Percentiles rank a stretch among this genome's conserved stretches.
phyloP scores from a whole-genome alignment of 2,329 filamentous ascomycete species.

The Fusarium floridanum region DNA sequence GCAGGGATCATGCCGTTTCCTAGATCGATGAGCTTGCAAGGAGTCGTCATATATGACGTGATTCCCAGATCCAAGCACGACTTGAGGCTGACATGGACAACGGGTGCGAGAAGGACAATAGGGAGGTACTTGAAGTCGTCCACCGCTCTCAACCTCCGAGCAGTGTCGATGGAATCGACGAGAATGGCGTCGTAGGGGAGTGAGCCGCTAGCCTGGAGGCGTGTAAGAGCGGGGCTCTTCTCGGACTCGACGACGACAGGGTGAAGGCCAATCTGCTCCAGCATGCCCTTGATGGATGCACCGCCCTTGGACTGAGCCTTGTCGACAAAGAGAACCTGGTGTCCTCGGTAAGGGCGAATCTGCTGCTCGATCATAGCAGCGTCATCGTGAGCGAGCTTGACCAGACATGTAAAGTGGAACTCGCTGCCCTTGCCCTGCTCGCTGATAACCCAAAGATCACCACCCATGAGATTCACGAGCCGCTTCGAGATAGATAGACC shows the following conservation, averaged over 20 bases:
- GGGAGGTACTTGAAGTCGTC: constrained; percentile 99
- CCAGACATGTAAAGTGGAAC: constrained; percentile 96
- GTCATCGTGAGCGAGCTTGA: constrained; percentile 85
- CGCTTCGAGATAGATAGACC: constrained; percentile 96
- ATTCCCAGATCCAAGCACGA: constrained; percentile 95
- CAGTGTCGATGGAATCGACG: constrained; percentile 92
- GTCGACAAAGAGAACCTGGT: constrained; percentile 94
- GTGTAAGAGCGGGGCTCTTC: constrained; percentile 71
- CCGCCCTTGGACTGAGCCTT: constrained; percentile 85
- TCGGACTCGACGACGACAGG: constrained; percentile 88
- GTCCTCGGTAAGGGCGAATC: constrained; percentile 89
- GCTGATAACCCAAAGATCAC: constrained; percentile 95
- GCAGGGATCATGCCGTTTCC: constrained; percentile 97
- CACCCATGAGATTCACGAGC: constrained; percentile 95
- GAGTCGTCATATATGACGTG: constrained; percentile 99
- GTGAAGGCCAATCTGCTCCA: constrained; percentile 81
- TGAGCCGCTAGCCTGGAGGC: constrained; percentile 65
- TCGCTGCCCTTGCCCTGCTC: constrained; percentile 91
- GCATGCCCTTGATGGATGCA: constrained; percentile 81
- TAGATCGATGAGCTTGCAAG: constrained; percentile 92
- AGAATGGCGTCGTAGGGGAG: constrained; percentile 94
- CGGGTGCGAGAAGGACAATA: constrained; percentile 89
- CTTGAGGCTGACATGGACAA: constrained; percentile 92
- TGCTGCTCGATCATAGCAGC: constrained; percentile 83
- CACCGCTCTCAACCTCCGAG: constrained; percentile 84